Evolutionary conservation across 352 stramenopile species (phyloP).

Genomic region (Phytophthora pini): DNA sequence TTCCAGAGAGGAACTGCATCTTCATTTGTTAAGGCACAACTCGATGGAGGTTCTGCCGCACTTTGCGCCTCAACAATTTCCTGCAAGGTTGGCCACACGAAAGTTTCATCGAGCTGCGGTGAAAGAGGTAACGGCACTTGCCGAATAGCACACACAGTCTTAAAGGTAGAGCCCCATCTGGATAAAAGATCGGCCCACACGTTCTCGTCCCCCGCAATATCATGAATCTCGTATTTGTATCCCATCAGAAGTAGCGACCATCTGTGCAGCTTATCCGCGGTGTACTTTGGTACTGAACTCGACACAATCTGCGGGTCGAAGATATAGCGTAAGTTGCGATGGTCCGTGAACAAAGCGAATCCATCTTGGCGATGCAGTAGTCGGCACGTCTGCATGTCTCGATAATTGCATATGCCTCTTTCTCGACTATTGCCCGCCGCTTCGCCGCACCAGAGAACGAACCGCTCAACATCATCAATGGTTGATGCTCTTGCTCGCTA

Average conservation of each 20-base stretch:
- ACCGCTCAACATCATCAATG: conserved; percentile 2
- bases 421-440: conserved; percentile 6
- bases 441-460: conserved; percentile 1
- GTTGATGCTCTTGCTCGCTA: conserved; percentile 1
- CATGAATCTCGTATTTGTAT: conserved; percentile 20
- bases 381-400: conserved; percentile 8
- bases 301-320: conserved; percentile 1
- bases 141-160: conserved; percentile 10
- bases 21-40: too few relatives aligned
- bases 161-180: conserved; percentile 5
- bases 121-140: conserved; percentile 1
- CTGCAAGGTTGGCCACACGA: conserved; percentile 8
- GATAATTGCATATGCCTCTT: conserved; percentile 15
- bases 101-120: neutral
- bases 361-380: conserved; percentile 5
- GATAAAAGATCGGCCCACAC: conserved; percentile 17
- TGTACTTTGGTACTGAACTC: neutral
- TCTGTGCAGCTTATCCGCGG: neutral
- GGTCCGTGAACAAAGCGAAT: conserved; percentile 4
- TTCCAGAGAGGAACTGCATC: too few relatives aligned
- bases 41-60: neutral
- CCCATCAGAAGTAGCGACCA: neutral
- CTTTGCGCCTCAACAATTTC: neutral
- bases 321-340: conserved; percentile 4
- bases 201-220: conserved; percentile 16